Evolutionary conservation across 495 filamentous ascomycete species (phyloP).

Genomic region (Saxophila tyrrhenica): DNA sequence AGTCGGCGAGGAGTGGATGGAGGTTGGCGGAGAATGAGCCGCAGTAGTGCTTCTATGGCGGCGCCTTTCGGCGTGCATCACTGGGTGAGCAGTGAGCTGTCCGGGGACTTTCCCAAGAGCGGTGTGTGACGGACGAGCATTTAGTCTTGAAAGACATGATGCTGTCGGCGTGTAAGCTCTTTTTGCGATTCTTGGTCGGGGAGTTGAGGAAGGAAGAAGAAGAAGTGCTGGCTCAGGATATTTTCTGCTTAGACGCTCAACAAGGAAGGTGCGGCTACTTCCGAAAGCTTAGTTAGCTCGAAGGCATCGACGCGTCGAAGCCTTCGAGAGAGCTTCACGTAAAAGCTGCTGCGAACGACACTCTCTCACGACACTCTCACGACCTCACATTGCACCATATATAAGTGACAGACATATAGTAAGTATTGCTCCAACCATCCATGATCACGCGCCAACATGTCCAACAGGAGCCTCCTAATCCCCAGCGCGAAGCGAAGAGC

Average conservation of each 20-base stretch:
- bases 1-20: constrained; percentile 32
- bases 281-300: no score
- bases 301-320: no score
- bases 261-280: neutral
- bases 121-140: constrained; percentile 23
- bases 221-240: neutral
- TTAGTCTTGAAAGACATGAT: constrained; percentile 16
- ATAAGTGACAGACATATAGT: no score
- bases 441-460: neutral
- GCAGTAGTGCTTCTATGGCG: constrained; percentile 95
- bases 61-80: constrained; percentile 59
- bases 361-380: no score
- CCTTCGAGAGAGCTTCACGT: no score
- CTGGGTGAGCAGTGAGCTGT: constrained; percentile 37
- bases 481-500: neutral
- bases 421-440: no score
- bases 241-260: constrained; percentile 3
- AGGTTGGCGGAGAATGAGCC: constrained; percentile 41
- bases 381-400: no score
- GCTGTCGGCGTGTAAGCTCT: constrained; percentile 92
- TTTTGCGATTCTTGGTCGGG: constrained; percentile 99
- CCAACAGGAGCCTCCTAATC: neutral
- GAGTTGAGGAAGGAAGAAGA: constrained; percentile 45
- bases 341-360: no score
- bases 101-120: constrained; percentile 99